Evolutionary conservation across 1,284 basidiomycete species (phyloP), one percentile per base, ranked within the genome.

Genomic region (Trichosporon sp.): DNA sequence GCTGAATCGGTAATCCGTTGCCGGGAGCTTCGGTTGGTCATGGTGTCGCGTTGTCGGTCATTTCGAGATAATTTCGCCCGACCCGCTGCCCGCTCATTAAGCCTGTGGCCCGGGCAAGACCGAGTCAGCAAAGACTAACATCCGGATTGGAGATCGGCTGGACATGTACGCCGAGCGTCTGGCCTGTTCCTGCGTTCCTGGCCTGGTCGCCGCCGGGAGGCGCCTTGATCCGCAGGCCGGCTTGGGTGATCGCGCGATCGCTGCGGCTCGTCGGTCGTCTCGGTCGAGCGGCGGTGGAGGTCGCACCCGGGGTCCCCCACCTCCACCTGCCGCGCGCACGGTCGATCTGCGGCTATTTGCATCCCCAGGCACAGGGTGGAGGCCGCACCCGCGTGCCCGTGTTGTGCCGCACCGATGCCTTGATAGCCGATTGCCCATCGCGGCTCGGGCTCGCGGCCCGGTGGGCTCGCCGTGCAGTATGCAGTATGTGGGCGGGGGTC

Each of bases 351-450:
- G 47, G 23, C 47, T 21, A 21, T 51, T 25, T 12, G 18, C 3
- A 32, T 9, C 4, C 18, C 18, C 21, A 51, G 47, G 47, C 47
- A 51, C 47, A 34, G 47, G 12, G 47, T 51, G 47, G 47, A 51
- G 47, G 47, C 47, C 47, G 47, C 47, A 25, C 23, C 18, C 47
- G n/a, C 34, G 6, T 34, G 34, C 34, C 47, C 47, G 23, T 25
- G 21, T 23, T 51, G 23, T n/a, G 47, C 47, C 47, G 47, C 15
- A 9, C 21, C 15, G 38, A 18, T 6, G 38, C 18, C 11, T 51
- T 51, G 47, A 51, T 51, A 51, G 47, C 47, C 47, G 47, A 51
- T 51, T 51, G 47, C 47, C 47, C 47, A 51, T 51, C 47, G 47
- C 21, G n/a, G n/a, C 9, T 25, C 44, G 44, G 12, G 44, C n/a